Conservation (phyloP, 768 basidiomycete genomes). For the Daedaleopsis nitida region DNA sequence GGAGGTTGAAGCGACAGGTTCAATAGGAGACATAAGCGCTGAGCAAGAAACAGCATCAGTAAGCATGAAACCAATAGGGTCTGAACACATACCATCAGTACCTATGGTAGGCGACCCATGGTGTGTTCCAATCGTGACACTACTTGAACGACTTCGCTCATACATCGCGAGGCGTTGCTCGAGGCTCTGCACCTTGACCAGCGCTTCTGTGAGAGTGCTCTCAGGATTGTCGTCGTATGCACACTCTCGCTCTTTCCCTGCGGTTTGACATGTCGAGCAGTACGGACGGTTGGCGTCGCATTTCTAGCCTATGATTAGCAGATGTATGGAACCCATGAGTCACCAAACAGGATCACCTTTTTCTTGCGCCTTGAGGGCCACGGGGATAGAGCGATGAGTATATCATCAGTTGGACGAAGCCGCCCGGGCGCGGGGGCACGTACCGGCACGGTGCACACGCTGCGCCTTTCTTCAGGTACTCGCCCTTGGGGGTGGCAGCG, state of each 20-base stretch:
- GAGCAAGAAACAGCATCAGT: neutral
- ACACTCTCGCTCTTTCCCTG: slow-evolving; percentile 27
- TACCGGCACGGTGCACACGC: slow-evolving; percentile 28
- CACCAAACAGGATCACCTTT: slow-evolving; percentile 16
- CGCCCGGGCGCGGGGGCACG: neutral
- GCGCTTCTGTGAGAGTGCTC: slow-evolving; percentile 20
- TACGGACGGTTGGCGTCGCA: slow-evolving; percentile 29
- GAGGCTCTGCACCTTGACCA: slow-evolving; percentile 22
- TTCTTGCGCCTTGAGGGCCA: slow-evolving; percentile 25
- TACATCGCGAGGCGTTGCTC: slow-evolving; percentile 23
- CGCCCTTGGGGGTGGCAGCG: slow-evolving; percentile 20
- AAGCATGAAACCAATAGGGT: neutral
- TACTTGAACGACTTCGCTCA: slow-evolving; percentile 9
- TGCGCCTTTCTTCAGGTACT: slow-evolving; percentile 29
- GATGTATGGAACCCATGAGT: neutral
- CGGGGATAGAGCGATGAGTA: neutral
- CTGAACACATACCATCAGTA: too few species aligned
- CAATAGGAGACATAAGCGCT: neutral
- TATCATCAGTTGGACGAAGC: neutral
- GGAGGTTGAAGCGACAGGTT: slow-evolving; percentile 9
- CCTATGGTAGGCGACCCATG: neutral
- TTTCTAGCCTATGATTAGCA: slow-evolving; percentile 18
- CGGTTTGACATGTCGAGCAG: slow-evolving; percentile 27
- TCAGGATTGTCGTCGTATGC: slow-evolving; percentile 27
- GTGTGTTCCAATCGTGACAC: neutral